Base-by-base conservation (phyloP, 2,329 filamentous ascomycete genomes). In the Fusarium clavum region DNA sequence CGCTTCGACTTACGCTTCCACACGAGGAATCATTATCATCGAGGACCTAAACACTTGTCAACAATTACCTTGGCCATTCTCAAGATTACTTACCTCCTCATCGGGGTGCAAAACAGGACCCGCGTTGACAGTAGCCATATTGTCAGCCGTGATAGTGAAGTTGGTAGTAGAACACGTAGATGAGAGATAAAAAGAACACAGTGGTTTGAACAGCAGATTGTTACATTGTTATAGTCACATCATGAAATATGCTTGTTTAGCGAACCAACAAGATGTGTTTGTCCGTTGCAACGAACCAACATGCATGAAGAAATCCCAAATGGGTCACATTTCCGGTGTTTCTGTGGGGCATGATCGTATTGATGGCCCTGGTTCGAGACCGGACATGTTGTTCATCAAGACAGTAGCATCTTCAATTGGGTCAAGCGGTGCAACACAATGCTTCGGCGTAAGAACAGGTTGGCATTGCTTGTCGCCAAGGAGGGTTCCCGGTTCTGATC, bases 41-140 rank as follows among this genome's bases (percentile, higher is more conserved):
- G 1, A 12, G 0, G 2, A 45, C 3, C 57, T 59, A 13, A 6
- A 8, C 1, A 20, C 20, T 20, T 20, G 20, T 20, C 20, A 20
- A 20, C 4, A 12, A 2, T 7, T 3, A 0, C 2, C 2, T 3
- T 11, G 1, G 9, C 1, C 3, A 8, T 2, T 4, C 6, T 14
- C 2, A 10, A 2, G 9, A 16, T 6, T 11, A 5, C 24, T 8
- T 6, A 54, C 55, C 47, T 32, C 16, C 12, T 44, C 55, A n/a
- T 58, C 55, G 2, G 38, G 22, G 2, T 18, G 55, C 8, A 58
- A 9, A 3, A 53, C 13, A 0, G 47, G 20, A 20, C 43, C 22
- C 2, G 25, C 38, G 9, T 43, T 34, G 0, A 27, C 20, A 1
- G 10, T 43, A 14, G 46, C 27, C 55, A 57, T 43, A 29, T 18